Percentiles rank a stretch among this genome's conserved stretches.
Evolutionary conservation across 2,329 filamentous ascomycete species (phyloP).

Genomic region (Colletotrichum camelliae): DNA sequence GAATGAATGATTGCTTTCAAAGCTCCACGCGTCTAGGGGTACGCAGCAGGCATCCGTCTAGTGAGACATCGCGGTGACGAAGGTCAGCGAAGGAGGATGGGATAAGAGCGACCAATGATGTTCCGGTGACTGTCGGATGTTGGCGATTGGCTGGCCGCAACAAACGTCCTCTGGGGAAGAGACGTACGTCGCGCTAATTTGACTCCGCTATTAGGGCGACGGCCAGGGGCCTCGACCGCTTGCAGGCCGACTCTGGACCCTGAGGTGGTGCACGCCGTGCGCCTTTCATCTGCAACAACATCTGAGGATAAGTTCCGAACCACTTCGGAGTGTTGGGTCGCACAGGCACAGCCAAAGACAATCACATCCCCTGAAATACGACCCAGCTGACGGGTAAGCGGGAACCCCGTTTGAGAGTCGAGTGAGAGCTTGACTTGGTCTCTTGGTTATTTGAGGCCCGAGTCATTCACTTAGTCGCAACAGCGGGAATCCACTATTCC

Average conservation of each 20-base stretch:
- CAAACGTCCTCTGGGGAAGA: neutral
- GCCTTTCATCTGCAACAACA: neutral
- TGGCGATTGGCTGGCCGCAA: constrained; percentile 5
- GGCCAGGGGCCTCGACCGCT: neutral
- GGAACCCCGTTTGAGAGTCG: neutral
- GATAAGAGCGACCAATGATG: neutral
- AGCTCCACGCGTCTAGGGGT: neutral
- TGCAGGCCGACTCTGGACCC: neutral
- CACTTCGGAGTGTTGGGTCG: neutral
- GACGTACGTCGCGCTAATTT: neutral
- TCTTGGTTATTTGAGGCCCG: neutral
- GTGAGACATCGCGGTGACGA: neutral
- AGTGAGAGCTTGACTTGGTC: neutral
- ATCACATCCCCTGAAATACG: neutral
- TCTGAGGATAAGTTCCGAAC: constrained; percentile 8
- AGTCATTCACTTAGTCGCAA: neutral
- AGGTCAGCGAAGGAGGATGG: neutral
- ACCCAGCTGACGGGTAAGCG: neutral
- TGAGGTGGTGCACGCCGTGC: neutral
- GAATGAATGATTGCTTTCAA: neutral
- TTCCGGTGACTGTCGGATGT: constrained; percentile 9
- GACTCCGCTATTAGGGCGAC: constrained; percentile 14
- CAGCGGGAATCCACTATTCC: neutral
- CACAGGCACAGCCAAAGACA: neutral
- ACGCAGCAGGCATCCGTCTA: neutral